phyloP scores from a whole-genome alignment of 352 stramenopile genomes.

The Globisporangium uncinulatum region DNA sequence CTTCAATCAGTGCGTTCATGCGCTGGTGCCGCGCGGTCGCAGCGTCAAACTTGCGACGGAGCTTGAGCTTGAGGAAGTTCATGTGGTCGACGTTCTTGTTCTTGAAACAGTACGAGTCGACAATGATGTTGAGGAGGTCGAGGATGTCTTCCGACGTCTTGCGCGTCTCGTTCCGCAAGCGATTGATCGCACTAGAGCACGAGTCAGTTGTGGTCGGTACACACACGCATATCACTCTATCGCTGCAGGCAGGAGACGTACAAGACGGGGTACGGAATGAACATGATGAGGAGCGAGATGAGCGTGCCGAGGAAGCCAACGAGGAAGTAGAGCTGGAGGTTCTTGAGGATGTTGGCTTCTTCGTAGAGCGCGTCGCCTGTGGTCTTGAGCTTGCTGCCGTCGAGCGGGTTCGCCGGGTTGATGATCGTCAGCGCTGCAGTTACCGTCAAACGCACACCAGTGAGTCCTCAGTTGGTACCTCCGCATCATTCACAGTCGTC shows the following conservation, averaged over 20 bases:
- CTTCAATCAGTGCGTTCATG: slow-evolving; percentile 55
- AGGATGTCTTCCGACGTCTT: slow-evolving; percentile 53
- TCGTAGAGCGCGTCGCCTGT: slow-evolving; percentile 40
- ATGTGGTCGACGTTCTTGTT: slow-evolving; percentile 84
- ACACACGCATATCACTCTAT: too few relatives aligned
- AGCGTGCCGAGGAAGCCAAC: slow-evolving; percentile 44
- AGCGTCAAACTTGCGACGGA: slow-evolving; percentile 66
- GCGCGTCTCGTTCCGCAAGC: too few relatives aligned
- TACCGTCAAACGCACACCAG: too few relatives aligned
- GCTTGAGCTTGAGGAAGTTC: slow-evolving; percentile 72
- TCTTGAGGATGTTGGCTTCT: slow-evolving; percentile 62
- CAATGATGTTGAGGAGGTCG: slow-evolving; percentile 74
- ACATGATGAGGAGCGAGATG: slow-evolving; percentile 60
- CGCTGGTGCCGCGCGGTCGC: slow-evolving; percentile 37
- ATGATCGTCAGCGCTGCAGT: slow-evolving; percentile 70
- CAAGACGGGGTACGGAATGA: slow-evolving; percentile 76
- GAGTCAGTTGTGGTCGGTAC: too few relatives aligned
- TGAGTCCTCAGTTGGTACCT: too few relatives aligned
- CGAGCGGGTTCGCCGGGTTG: slow-evolving; percentile 51
- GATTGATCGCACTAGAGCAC: too few relatives aligned
- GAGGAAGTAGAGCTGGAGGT: slow-evolving; percentile 70
- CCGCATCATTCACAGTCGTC: background rate
- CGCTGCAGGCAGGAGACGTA: too few relatives aligned
- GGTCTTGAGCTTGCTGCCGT: slow-evolving; percentile 39
- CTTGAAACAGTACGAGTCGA: slow-evolving; percentile 85